Evolutionary conservation across 305 asterid species (phyloP), one percentile per base, ranked within the genome.

Genomic region (Plantago lanceolata): DNA sequence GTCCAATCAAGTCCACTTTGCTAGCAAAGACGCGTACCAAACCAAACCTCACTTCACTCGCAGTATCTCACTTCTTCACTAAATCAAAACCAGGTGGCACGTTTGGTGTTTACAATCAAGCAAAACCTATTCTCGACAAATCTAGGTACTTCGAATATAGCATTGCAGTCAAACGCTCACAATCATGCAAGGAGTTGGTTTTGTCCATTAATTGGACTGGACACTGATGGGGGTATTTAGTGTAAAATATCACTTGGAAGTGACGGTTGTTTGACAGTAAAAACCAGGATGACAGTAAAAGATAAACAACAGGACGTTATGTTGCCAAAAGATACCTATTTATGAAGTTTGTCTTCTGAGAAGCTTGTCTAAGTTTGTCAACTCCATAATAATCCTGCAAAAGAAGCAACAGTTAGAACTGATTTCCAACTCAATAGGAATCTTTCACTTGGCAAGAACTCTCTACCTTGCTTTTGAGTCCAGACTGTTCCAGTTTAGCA

Each of bases 381-480:
- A 87, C 75, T 64, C 99, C 99, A 76, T 84, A 89, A 70, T 76
- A 55, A 70, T 93, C 99, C 99, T 93, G 88, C 84, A 84, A 65
- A 67, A 52, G 49, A 63, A 67, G 59, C 8, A 28, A 35, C 9
- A 15, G 13, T 65, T 66, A 71, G 73, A 71, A 47, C 58, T 15
- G 26, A 60, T 70, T 61, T 59, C 61, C 62, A 45, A 73, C 49
- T 57, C 60, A 49, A 74, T 52, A 56, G 3, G 48, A 44, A 63
- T 65, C 51, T 51, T 66, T 21, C 33, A 58, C 62, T 19, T 19
- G 18, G 18, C 40, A 64, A 26, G 24, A 40, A 47, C 19, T 65
- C 49, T 37, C 45, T 73, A 87, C 97, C 96, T 84, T 86, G 68
- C 63, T 64, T 75, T 77, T 84, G 59, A 57, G 47, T 53, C 85